phyloP scores from a whole-genome alignment of 2,329 filamentous ascomycete genomes.

The Dactylonectria macrodidyma region DNA sequence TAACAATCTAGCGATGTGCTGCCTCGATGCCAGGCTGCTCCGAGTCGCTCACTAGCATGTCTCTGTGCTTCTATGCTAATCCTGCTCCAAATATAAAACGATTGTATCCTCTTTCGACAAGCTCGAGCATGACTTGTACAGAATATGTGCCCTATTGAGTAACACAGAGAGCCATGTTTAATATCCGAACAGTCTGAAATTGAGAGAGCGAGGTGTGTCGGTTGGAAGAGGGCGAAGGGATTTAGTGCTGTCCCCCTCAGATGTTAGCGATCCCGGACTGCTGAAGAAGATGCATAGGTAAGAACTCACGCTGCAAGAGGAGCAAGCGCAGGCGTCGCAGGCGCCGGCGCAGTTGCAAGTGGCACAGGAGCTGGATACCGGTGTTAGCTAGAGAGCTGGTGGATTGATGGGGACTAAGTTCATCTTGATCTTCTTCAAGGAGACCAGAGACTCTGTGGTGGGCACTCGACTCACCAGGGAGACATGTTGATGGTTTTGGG shows the following conservation, averaged over 20 bases:
- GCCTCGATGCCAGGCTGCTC: slow-evolving; percentile 38
- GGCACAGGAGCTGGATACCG: slow-evolving; percentile 31
- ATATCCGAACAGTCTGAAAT: slow-evolving; percentile 22
- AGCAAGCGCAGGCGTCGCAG: slow-evolving; percentile 47
- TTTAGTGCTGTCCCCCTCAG: slow-evolving; percentile 44
- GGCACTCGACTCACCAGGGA: slow-evolving; percentile 45
- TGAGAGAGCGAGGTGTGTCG: slow-evolving; percentile 33
- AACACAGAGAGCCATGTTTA: slow-evolving; percentile 28
- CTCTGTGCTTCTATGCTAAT: slow-evolving; percentile 42
- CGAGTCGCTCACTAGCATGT: slow-evolving; percentile 42
- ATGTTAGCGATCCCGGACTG: slow-evolving; percentile 29
- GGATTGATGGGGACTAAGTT: not conserved
- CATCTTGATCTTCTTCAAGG: slow-evolving; percentile 14
- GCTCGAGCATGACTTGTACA: slow-evolving; percentile 26
- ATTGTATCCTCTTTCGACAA: slow-evolving; percentile 26
- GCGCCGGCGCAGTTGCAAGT: slow-evolving; percentile 44
- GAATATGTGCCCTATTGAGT: slow-evolving; percentile 27
- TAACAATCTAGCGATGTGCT: slow-evolving; percentile 42
- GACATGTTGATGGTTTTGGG: slow-evolving; percentile 47
- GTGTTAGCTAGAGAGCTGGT: slow-evolving; percentile 5
- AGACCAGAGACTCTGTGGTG: slow-evolving; percentile 3
- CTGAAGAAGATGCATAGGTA: not conserved
- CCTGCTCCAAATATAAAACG: slow-evolving; percentile 26
- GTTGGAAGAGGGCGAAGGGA: slow-evolving; percentile 31
- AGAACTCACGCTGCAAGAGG: slow-evolving; percentile 40